Evolutionary conservation across 2,329 filamentous ascomycete genomes (phyloP).

Genomic region (Aspergillus clavatus): DNA sequence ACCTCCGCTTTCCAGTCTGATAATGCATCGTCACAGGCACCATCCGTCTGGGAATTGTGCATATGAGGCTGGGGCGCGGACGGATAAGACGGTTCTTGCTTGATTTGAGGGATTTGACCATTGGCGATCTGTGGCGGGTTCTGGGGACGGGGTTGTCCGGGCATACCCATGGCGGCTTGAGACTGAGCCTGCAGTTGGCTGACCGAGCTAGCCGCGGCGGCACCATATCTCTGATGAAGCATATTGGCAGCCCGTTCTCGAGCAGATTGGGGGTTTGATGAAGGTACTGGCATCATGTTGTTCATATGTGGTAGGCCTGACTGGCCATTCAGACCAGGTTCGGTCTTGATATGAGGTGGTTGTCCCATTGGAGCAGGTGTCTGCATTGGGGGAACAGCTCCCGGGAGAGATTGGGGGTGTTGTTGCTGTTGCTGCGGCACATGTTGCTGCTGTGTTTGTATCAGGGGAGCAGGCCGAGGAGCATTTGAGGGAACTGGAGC

Average conservation of each 20-base stretch:
- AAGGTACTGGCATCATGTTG: slow-evolving; percentile 27
- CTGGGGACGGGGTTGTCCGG: slow-evolving; percentile 31
- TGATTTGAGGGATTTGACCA: slow-evolving; percentile 41
- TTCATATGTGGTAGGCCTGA: slow-evolving; percentile 32
- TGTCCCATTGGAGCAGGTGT: slow-evolving; percentile 25
- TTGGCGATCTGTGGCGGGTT: slow-evolving; percentile 31
- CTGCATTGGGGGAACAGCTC: slow-evolving; percentile 22
- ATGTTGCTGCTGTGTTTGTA: slow-evolving; percentile 30
- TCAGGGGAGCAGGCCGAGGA: slow-evolving; percentile 31
- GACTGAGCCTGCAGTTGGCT: slow-evolving; percentile 42
- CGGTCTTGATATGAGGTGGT: slow-evolving; percentile 49
- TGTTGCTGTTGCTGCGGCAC: slow-evolving; percentile 35
- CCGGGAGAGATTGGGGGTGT: slow-evolving; percentile 30
- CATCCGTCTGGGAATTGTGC: slow-evolving; percentile 67
- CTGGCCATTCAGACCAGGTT: slow-evolving; percentile 43
- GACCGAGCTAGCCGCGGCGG: slow-evolving; percentile 40
- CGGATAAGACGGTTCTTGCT: slow-evolving; percentile 36
- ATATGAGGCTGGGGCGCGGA: slow-evolving; percentile 37
- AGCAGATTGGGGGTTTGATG: slow-evolving; percentile 45
- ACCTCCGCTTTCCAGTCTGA: slow-evolving; percentile 51
- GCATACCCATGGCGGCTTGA: slow-evolving; percentile 32
- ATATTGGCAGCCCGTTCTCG: slow-evolving; percentile 52
- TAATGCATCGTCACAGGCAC: slow-evolving; percentile 57
- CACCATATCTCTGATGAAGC: slow-evolving; percentile 46
- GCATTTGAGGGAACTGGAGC: slow-evolving; percentile 44